phyloP scores from a whole-genome alignment of 805 yeast species.

The Barnettozyma populi region DNA sequence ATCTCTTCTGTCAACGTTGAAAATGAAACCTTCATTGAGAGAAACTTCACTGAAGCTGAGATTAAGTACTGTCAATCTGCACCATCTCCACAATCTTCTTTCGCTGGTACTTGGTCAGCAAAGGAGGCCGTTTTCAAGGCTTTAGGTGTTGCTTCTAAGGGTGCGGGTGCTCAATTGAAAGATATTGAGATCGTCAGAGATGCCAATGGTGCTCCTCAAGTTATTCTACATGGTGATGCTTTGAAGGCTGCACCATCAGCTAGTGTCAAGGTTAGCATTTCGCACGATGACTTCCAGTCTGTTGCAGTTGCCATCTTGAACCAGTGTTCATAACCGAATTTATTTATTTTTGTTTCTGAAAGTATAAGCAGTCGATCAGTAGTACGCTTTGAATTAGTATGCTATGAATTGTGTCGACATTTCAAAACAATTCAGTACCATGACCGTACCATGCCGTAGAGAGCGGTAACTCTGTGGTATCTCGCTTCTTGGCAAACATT shows the following conservation, averaged over 20 bases:
- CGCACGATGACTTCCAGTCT: slow-evolving; percentile 95
- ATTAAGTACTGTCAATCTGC: slow-evolving; percentile 70
- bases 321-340: slow-evolving; percentile 4
- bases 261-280: slow-evolving; percentile 77
- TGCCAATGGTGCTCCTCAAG: slow-evolving; percentile 68
- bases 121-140: slow-evolving; percentile 99
- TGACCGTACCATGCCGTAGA: slow-evolving; percentile 27
- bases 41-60: slow-evolving; percentile 86
- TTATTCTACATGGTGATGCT: slow-evolving; percentile 72
- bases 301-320: slow-evolving; percentile 85
- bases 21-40: slow-evolving; percentile 86
- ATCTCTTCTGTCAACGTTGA: slow-evolving; percentile 73
- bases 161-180: slow-evolving; percentile 91
- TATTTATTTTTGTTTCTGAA: not conserved
- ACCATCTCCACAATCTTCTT: slow-evolving; percentile 80
- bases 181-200: slow-evolving; percentile 85
- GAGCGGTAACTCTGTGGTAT: slow-evolving; percentile 15
- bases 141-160: slow-evolving; percentile 79
- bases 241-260: slow-evolving; percentile 66
- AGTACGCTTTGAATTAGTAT: too few relatives aligned
- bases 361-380: not conserved
- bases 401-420: too few relatives aligned
- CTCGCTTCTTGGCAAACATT: slow-evolving; percentile 10
- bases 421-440: slow-evolving; percentile 13
- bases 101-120: slow-evolving; percentile 98